phyloP scores from a whole-genome alignment of 139 green algal genomes.

The Raphidocelis subcapitata region DNA sequence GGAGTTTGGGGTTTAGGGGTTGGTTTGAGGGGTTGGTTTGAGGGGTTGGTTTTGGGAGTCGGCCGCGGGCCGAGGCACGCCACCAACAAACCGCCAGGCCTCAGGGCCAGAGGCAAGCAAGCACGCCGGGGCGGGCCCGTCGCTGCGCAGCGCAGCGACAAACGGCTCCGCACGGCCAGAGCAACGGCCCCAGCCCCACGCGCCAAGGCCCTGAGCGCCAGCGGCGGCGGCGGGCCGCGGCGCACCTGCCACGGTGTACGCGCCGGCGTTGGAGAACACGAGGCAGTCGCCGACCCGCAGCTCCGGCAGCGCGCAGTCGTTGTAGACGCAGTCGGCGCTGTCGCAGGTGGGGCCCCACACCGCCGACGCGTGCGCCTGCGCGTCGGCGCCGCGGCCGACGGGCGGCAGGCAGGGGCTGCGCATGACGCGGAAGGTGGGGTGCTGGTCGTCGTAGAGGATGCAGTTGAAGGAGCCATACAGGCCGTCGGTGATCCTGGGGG shows the following conservation, averaged over 20 bases:
- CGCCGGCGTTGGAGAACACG: slow-evolving; percentile 87
- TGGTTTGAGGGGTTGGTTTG: not conserved
- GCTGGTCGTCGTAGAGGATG: slow-evolving; percentile 70
- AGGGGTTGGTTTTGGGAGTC: too few relatives aligned
- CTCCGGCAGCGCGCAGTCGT: slow-evolving; percentile 72
- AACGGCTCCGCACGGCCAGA: slow-evolving; percentile 38
- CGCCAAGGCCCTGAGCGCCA: slow-evolving; percentile 66
- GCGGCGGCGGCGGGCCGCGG: too few relatives aligned
- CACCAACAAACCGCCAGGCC: too few relatives aligned
- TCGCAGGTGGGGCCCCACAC: slow-evolving; percentile 92
- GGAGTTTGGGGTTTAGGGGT: too few relatives aligned
- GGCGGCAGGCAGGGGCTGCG: slow-evolving; percentile 44
- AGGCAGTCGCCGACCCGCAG: slow-evolving; percentile 93
- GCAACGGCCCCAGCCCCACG: slow-evolving; percentile 24
- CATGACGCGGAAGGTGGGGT: slow-evolving; percentile 44
- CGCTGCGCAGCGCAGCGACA: slow-evolving; percentile 30
- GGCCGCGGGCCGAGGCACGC: too few relatives aligned
- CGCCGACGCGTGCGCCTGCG: slow-evolving; percentile 51
- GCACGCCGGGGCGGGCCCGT: too few relatives aligned
- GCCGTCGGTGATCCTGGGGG: slow-evolving; percentile 76
- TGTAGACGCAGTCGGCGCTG: slow-evolving; percentile 78
- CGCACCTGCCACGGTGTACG: slow-evolving; percentile 89
- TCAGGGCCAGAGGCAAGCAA: too few relatives aligned
- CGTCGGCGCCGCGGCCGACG: not conserved
- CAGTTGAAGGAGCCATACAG: slow-evolving; percentile 99